A percentile compares a stretch with the other conserved stretches of the same genome.
Conservation (phyloP, 2,329 filamentous ascomycete species). For the Colletotrichum ledebouriae region DNA sequence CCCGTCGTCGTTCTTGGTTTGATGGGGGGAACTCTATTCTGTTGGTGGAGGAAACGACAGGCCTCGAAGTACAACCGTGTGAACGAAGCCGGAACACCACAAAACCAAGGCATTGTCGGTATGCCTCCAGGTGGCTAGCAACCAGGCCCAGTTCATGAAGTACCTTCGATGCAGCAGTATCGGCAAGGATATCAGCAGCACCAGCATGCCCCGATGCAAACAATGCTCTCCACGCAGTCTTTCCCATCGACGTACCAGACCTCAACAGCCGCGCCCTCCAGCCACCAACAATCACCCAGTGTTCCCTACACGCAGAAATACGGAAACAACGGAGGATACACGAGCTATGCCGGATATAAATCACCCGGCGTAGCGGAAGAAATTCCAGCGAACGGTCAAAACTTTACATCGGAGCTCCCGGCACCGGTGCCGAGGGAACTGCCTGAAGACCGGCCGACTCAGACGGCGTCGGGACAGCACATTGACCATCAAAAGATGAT, state of each 20-base stretch:
- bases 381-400: neutral
- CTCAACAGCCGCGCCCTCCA: slow-evolving; percentile 8
- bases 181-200: slow-evolving; percentile 1
- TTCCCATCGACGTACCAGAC: slow-evolving; percentile 16
- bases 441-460: slow-evolving; percentile 2
- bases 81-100: neutral
- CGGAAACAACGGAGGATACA: slow-evolving; percentile 17
- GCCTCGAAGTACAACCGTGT: slow-evolving; percentile 15
- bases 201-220: slow-evolving; percentile 18
- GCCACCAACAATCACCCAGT: slow-evolving; percentile 9
- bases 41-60: slow-evolving; percentile 37
- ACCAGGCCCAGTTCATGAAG: slow-evolving; percentile 6
- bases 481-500: slow-evolving; percentile 33
- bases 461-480: slow-evolving; percentile 2
- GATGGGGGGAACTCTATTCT: slow-evolving; percentile 18
- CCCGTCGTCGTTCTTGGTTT: slow-evolving; percentile 18
- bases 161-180: slow-evolving; percentile 15
- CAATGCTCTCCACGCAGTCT: slow-evolving; percentile 18
- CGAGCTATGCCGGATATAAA: slow-evolving; percentile 30
- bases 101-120: neutral
- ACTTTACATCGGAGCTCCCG: slow-evolving; percentile 19
- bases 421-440: slow-evolving; percentile 22
- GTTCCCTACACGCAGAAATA: slow-evolving; percentile 20
- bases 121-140: neutral
- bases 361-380: slow-evolving; percentile 6